Conservation (phyloP, 1,284 basidiomycete genomes). For the Ganoderma lingzhi region DNA sequence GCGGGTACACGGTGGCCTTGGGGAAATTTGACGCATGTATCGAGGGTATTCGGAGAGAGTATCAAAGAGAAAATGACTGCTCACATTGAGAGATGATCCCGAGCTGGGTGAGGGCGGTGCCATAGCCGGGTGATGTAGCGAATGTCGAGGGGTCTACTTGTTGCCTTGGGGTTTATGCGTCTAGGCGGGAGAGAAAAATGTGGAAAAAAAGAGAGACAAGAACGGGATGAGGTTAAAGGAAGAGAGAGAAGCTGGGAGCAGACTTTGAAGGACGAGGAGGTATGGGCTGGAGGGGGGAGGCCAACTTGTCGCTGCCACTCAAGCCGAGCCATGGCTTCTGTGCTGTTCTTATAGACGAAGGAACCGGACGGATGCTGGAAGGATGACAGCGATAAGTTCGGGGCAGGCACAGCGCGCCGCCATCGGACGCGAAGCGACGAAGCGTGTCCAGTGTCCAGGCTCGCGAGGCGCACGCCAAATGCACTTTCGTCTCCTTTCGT, state of each 20-base stretch:
- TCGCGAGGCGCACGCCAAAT: neutral
- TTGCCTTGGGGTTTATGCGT: neutral
- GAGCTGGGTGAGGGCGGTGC: neutral
- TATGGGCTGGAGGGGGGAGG: neutral
- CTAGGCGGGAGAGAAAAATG: neutral
- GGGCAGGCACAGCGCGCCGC: conserved; percentile 3
- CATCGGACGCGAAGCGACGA: neutral
- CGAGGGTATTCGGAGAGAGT: neutral
- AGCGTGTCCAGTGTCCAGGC: neutral
- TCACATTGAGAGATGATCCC: neutral
- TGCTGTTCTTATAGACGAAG: neutral
- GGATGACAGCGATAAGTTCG: conserved; percentile 3
- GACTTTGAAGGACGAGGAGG: neutral
- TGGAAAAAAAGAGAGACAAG: neutral
- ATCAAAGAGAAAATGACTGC: neutral
- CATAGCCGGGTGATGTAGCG: neutral
- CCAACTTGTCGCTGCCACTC: neutral
- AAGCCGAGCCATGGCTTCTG: neutral
- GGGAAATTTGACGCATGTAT: neutral
- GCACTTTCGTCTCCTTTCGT: neutral
- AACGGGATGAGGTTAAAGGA: neutral
- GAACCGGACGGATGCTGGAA: neutral
- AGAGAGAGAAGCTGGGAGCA: neutral
- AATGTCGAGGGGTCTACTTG: neutral
- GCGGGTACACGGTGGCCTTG: neutral